Conservation (phyloP, 164 flowering plant species). For the Tinospora cordifolia region DNA sequence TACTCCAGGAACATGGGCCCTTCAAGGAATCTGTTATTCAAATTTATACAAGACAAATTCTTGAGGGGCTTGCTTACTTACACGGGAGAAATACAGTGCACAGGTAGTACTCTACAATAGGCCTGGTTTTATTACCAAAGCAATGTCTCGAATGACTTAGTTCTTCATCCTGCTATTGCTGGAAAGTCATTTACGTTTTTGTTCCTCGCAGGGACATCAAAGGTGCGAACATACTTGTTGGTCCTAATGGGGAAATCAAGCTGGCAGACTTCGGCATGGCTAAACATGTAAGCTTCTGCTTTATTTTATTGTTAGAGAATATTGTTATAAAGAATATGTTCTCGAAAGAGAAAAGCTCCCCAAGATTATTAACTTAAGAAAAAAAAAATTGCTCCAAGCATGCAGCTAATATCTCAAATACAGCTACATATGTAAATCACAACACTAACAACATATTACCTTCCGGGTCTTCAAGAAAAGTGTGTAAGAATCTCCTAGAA, state of each 20-base stretch:
- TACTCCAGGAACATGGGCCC: constrained; percentile 70
- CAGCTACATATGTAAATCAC: no score
- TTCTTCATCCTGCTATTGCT: background rate
- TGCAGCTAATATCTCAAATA: background rate
- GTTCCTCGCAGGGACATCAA: constrained; percentile 56
- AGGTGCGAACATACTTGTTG: constrained; percentile 78
- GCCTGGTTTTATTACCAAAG: background rate
- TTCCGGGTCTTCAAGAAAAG: background rate
- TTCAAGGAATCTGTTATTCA: constrained; percentile 58
- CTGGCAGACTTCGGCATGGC: constrained; percentile 90
- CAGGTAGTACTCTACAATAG: constrained; percentile 42
- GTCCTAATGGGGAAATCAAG: constrained; percentile 61
- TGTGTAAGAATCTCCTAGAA: no score
- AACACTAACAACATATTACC: no score
- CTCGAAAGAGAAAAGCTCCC: background rate
- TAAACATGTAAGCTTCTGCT: constrained; percentile 50
- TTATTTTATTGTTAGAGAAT: background rate
- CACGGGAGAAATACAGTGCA: constrained; percentile 62
- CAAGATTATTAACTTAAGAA: background rate
- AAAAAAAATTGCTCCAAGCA: background rate
- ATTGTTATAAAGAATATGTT: background rate
- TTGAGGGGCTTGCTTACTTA: constrained; percentile 69
- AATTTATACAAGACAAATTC: constrained; percentile 59
- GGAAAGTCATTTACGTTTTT: constrained; percentile 1
- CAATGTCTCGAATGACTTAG: background rate